Evolutionary conservation across 2,329 filamentous ascomycete genomes (phyloP), one percentile per base, ranked within the genome.

Genomic region (Apiospora arundinis): DNA sequence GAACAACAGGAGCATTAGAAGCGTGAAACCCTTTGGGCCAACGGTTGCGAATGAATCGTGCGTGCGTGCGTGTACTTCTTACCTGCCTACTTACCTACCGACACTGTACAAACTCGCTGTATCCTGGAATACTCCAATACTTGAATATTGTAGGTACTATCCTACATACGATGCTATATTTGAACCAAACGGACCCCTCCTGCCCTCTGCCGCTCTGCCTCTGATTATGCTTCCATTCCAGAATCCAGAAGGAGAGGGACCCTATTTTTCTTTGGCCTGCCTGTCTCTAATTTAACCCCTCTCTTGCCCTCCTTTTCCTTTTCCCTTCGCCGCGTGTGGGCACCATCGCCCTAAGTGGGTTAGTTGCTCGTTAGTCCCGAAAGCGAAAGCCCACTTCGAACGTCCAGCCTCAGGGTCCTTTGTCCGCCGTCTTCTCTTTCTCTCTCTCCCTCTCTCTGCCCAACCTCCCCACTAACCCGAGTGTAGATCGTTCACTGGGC

Each of bases 281-380:
- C 28, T 63, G 56, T 23, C 56, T 40, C 56, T 63, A 63, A 63
- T 63, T 40, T 63, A 63, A 48, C 56, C 56, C 56, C 56, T 63
- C 56, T 63, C 56, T 32, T 63, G 56, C 56, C 56, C 28, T 40
- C 56, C 32, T 32, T 40, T 40, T 40, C 56, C 56, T 63, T 63
- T 63, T 63, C 56, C 56, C 37, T 63, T 63, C 32, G 56, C 56
- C 56, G 56, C 32, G 56, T 63, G 56, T 63, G 56, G 56, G 56
- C 56, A 63, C 56, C 32, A 21, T 40, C 56, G 18, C 56, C 32
- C 56, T 32, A 63, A 63, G 56, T 8, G 37, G 56, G 56, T 28
- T 63, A 63, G 56, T n/a, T 63, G 56, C 56, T 63, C 56, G 28
- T 40, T 63, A 63, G 56, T n/a, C 56, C 32, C 56, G 56, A 63